Conservation (phyloP, 805 yeast genomes). For the Candida loeiensis region DNA sequence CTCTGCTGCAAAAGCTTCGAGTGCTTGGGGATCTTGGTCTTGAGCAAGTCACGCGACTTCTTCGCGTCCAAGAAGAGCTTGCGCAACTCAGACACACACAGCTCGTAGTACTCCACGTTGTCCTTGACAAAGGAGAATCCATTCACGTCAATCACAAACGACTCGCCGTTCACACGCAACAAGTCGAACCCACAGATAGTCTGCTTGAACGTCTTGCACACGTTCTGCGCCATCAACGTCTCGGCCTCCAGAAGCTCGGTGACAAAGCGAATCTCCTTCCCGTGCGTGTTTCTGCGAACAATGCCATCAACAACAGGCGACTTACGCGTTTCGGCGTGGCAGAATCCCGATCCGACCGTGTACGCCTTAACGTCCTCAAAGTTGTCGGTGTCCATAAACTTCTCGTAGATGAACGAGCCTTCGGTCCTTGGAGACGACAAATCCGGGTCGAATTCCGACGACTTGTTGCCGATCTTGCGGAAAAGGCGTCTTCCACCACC, state of each 20-base stretch:
- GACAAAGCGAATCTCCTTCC: slow-evolving; percentile 90
- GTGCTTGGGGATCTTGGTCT: slow-evolving; percentile 34
- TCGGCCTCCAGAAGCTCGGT: slow-evolving; percentile 78
- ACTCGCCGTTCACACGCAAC: slow-evolving; percentile 79
- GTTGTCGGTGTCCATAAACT: slow-evolving; percentile 96
- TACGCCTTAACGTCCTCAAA: slow-evolving; percentile 98
- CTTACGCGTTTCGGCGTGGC: slow-evolving; percentile 98
- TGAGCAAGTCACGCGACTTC: slow-evolving; percentile 37
- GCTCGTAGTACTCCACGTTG: slow-evolving; percentile 79
- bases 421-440: slow-evolving; percentile 72
- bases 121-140: slow-evolving; percentile 98
- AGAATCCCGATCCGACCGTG: slow-evolving; percentile 85
- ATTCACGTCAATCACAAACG: slow-evolving; percentile 94
- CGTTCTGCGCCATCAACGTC: slow-evolving; percentile 72
- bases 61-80: slow-evolving; percentile 61
- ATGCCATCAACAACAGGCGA: slow-evolving; percentile 99
- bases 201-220: slow-evolving; percentile 76
- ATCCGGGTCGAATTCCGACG: slow-evolving; percentile 90
- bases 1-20: slow-evolving; percentile 33
- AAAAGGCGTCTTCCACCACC: slow-evolving; percentile 97
- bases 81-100: slow-evolving; percentile 73
- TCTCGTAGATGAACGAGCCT: slow-evolving; percentile 89
- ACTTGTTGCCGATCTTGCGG: slow-evolving; percentile 94
- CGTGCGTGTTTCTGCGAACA: slow-evolving; percentile 94
- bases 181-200: slow-evolving; percentile 97